Evolutionary conservation across 2,329 filamentous ascomycete species (phyloP), one percentile per base, ranked within the genome.

Genomic region (Zasmidium angulare): DNA sequence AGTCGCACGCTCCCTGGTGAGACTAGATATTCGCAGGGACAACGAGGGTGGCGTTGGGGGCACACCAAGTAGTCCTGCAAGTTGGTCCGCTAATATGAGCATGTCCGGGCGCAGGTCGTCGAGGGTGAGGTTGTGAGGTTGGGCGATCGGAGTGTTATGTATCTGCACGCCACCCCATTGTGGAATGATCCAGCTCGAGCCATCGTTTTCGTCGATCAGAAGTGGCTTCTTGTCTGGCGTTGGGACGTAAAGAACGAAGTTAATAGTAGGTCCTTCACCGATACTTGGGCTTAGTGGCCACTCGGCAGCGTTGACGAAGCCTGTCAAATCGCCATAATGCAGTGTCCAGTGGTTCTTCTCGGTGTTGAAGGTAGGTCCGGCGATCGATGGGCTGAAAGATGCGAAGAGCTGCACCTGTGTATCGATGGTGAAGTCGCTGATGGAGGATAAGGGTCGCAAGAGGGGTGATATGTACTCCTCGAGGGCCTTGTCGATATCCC

Each of bases 251-350:
- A 98, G 82, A 58, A 98, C 87, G 72, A 99, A 98, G 76, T 99
- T 98, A 71, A 99, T 87, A 0, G 95, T 99, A 0, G 95, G 95
- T 0, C 93, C 93, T 19, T 86, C 87, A 46, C 93, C 95, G 66
- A 99, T 98, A 58, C 91, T 96, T 0, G 93, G 93, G 63, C 90
- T 96, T 2, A 99, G 78, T 0, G 95, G 95, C 95, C 95, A 99
- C 77, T 99, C 95, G 1, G 95, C 95, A 1, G 93, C 93, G 70
- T 99, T 99, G 75, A 99, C 92, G 71, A 99, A 99, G 1, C 90
- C 93, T 40, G 91, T 91, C 1, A 99, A 82, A 68, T 96, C 92
- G 67, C 96, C 89, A 72, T 91, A 93, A 68, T 85, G 87, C 36
- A 99, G 78, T 0, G 79, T 83, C 85, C 85, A 88, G 29, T 89